Evolutionary conservation across 2,329 filamentous ascomycete species (phyloP).

Genomic region (Incumbomyces delicatus): DNA sequence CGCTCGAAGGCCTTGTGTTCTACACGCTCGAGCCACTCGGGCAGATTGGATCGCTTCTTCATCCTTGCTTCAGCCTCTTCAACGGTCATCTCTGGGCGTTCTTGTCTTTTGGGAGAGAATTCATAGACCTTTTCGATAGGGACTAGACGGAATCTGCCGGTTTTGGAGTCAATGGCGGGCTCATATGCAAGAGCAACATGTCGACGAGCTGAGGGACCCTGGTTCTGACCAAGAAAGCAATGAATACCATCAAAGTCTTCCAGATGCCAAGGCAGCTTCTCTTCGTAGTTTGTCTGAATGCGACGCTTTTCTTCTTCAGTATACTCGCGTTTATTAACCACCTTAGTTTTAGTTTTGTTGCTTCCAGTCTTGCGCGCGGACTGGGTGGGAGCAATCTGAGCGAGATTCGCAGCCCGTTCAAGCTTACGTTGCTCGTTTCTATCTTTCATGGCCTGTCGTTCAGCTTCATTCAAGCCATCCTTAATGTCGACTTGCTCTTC

Average conservation of each 20-base stretch:
- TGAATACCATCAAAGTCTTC: constrained; percentile 96
- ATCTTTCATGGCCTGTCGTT: constrained; percentile 29
- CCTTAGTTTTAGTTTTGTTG: constrained; percentile 70
- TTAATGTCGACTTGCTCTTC: constrained; percentile 44
- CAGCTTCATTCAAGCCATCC: constrained; percentile 48
- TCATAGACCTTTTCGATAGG: constrained; percentile 95
- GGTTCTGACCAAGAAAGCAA: constrained; percentile 84
- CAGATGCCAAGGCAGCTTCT: constrained; percentile 90
- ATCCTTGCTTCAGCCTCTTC: constrained; percentile 80
- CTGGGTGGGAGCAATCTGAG: constrained; percentile 80
- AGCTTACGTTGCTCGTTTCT: constrained; percentile 64
- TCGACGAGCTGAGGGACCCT: constrained; percentile 72
- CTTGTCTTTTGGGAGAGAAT: constrained; percentile 68
- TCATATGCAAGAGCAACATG: constrained; percentile 73
- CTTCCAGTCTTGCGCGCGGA: constrained; percentile 56
- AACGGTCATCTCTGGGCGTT: constrained; percentile 58
- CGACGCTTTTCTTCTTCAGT: constrained; percentile 61
- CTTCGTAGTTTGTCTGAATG: constrained; percentile 68
- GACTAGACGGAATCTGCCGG: constrained; percentile 56
- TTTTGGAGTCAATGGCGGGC: constrained; percentile 47
- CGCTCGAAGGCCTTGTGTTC: constrained; percentile 43
- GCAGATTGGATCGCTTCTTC: constrained; percentile 65
- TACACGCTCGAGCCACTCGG: constrained; percentile 68
- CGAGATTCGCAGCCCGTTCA: constrained; percentile 75
- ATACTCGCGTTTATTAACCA: constrained; percentile 73